Base-by-base conservation (phyloP, 768 basidiomycete species). In the Tubosaeta brunneosetosa region DNA sequence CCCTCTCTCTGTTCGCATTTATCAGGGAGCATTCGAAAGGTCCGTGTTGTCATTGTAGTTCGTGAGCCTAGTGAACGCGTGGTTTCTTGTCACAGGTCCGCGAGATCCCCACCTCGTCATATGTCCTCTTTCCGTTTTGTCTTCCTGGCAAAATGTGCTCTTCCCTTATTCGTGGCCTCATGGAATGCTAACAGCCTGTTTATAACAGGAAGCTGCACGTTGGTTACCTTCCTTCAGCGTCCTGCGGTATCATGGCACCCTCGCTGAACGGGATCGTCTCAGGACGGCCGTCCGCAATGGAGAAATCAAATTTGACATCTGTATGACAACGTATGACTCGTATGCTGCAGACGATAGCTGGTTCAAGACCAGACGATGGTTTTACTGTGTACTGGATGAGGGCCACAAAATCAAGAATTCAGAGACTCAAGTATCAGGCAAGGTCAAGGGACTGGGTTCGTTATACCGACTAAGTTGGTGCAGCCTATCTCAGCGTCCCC, bases 361-460 rank as follows among this genome's bases (percentile, higher is more conserved):
- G 82, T 78, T 85, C 73, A 88, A 81, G 71, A 74, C 68, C 44
- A 74, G 70, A 16, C 77, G 71, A 44, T 88, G 75, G 81, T 76
- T 64, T 22, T 82, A 81, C 51, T 77, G 78, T 53, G 81, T 83
- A 6, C 74, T 85, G 12, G 83, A 85, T 55, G 83, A 85, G 61
- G 83, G 83, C 6, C 87, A 89, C 68, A 78, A 76, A 59, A 85
- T 89, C 70, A 88, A 88, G 71, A 87, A 87, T 55, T 68, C 80
- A 10, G 81, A 79, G 33, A 80, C 80, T 22, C 75, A 77, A 25
- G 56, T 84, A 7, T 67, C 82, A 2, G 61, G 69, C 50, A 83
- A 80, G 45, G 61, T 86, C 12, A 80, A 81, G 49, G 77, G 80
- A 33, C 45, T 83, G n/a, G 76, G 79, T 14, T 74, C 82, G 16